A percentile compares a stretch with the other conserved stretches of the same genome.
These are phyloP conservation scores for Pichia sp. DNA, from an alignment of 1,139 yeast species.

Conservation along the genomic window DNA sequence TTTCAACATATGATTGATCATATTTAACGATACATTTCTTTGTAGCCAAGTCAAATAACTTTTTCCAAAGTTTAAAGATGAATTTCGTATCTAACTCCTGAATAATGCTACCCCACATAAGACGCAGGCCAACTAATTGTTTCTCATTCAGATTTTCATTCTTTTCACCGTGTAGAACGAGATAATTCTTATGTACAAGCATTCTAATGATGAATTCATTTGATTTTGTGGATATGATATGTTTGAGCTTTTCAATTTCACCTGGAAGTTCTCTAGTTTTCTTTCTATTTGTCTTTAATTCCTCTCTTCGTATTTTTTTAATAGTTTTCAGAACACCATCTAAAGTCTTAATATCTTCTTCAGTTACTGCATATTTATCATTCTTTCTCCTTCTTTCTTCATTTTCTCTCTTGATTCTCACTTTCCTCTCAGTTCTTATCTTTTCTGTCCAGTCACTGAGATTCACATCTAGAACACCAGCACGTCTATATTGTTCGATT, in stretches of 20 bases:
- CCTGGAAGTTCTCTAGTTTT: neutral
- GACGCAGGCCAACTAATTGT: constrained; percentile 27
- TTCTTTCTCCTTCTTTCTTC: constrained; percentile 29
- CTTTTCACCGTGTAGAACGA: constrained; percentile 25
- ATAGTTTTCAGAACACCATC: constrained; percentile 33
- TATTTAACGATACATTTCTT: constrained; percentile 8
- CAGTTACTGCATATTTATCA: neutral
- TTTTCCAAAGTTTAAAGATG: constrained; percentile 16
- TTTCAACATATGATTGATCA: constrained; percentile 4
- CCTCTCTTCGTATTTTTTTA: constrained; percentile 45
- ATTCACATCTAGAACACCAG: constrained; percentile 1
- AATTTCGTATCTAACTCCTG: constrained; percentile 29
- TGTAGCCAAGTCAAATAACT: constrained; percentile 17
- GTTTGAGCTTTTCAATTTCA: constrained; percentile 22
- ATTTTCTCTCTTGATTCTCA: constrained; percentile 30
- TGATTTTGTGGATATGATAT: constrained; percentile 37
- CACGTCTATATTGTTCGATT: constrained; percentile 20
- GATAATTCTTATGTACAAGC: constrained; percentile 26
- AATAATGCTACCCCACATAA: constrained; percentile 33
- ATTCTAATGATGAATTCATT: constrained; percentile 33
- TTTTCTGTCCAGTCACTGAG: constrained; percentile 24
- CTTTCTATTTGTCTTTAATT: constrained; percentile 5
- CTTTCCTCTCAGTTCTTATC: constrained; percentile 15
- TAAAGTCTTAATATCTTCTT: constrained; percentile 3
- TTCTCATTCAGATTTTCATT: constrained; percentile 22